Evolutionary conservation across 805 yeast species (phyloP), one percentile per base, ranked within the genome.

Genomic region (Hanseniaspora singularis): DNA sequence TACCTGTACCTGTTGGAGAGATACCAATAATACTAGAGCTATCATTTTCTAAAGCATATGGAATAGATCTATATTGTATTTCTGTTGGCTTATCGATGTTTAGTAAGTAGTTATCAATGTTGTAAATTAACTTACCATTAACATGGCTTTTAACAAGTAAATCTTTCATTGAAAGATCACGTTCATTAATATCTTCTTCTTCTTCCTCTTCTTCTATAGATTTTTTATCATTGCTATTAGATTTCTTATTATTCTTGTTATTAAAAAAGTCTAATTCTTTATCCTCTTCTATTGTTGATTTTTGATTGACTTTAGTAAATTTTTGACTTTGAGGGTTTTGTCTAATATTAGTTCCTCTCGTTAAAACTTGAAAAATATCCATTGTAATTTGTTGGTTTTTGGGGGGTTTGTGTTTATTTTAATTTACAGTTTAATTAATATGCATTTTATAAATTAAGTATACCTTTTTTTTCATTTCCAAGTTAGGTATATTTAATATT

Each of bases 1-100:
- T 92, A 69, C 98, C 98, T 4, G 96, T 86, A 55, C 98, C 98
- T 1, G 98, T 92, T 39, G 97, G 97, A 0, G 97, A 96, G 70
- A 96, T 85, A 1, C 95, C 94, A 36, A 92, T 68, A 28, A 92
- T 60, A 26, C 23, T 38, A 3, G 10, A 8, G 59, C 89, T 96
- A 50, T 94, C 73, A 24, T 69, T 72, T 45, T 74, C 70, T 45
- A 86, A 64, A 12, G 84, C 64, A 9, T 77, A 67, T 2, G 98
- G 96, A 34, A 92, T 78, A 1, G 87, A 77, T 62, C 92, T 96
- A 51, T 86, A 74, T 64, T 92, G 99, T 55, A 92, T 84, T 3
- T 96, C 79, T 0, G 98, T 89, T 5, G 98, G 97, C 51, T 78
- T 83, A 1, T 77, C 73, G 57, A 88, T 88, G 38, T 79, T 73